These are phyloP conservation scores for Cyberlindnera misumaiensis DNA, from an alignment of 805 yeast genomes.

Conservation along the genomic window DNA sequence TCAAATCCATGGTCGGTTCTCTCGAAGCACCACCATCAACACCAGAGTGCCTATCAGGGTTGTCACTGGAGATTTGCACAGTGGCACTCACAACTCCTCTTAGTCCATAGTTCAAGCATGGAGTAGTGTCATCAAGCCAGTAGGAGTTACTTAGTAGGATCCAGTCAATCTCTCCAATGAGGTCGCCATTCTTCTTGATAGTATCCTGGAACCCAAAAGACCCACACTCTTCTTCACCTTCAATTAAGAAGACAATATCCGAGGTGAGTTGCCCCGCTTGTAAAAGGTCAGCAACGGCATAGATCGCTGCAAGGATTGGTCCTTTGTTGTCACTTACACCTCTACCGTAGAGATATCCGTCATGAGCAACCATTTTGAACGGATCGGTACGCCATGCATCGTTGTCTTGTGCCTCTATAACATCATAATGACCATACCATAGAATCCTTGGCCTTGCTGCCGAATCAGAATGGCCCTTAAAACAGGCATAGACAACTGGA, in stretches of 20 bases:
- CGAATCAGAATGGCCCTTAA: constrained; percentile 33
- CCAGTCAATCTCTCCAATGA: constrained; percentile 80
- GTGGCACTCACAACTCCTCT: constrained; percentile 84
- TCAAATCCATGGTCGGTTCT: constrained; percentile 85
- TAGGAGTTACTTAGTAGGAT: constrained; percentile 83
- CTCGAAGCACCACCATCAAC: constrained; percentile 88
- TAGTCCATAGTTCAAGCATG: constrained; percentile 90
- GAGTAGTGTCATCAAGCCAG: constrained; percentile 86
- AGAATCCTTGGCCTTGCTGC: constrained; percentile 41
- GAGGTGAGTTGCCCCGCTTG: constrained; percentile 45
- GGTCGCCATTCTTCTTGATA: constrained; percentile 39
- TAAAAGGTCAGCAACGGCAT: constrained; percentile 71
- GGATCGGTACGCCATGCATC: constrained; percentile 76
- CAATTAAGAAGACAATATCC: constrained; percentile 79
- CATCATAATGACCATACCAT: constrained; percentile 97
- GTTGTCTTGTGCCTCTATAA: constrained; percentile 65
- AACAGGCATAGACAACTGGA: constrained; percentile 78
- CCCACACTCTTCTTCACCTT: constrained; percentile 96
- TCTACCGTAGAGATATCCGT: constrained; percentile 85
- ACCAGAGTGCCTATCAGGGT: constrained; percentile 91
- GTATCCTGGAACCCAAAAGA: constrained; percentile 76
- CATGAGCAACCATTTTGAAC: constrained; percentile 61
- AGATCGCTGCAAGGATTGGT: constrained; percentile 80
- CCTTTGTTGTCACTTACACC: constrained; percentile 96
- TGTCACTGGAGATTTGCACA: constrained; percentile 62